Percentiles rank a stretch among this genome's conserved stretches.
Evolutionary conservation across 2,329 filamentous ascomycete genomes (phyloP).

Genomic region (Ophiosphaerella herpotricha): DNA sequence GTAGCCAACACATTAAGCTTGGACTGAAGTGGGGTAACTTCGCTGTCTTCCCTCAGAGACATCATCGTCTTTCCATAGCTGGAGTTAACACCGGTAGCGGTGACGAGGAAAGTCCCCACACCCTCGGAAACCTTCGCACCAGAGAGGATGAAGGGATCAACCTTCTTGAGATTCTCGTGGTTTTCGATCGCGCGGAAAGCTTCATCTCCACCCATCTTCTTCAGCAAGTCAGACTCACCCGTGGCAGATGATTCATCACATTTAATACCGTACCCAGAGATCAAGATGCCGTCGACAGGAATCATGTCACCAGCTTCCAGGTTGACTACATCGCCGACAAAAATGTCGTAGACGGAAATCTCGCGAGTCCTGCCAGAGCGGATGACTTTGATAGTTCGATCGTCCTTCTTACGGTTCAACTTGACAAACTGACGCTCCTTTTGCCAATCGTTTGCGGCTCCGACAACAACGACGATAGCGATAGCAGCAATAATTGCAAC

Average conservation of each 20-base stretch:
- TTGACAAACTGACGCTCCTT: constrained; percentile 82
- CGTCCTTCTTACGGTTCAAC: constrained; percentile 78
- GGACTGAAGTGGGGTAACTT: constrained; percentile 77
- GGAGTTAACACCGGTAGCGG: constrained; percentile 73
- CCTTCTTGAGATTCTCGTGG: constrained; percentile 65
- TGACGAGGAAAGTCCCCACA: constrained; percentile 75
- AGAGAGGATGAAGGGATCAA: constrained; percentile 86
- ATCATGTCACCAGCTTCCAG: constrained; percentile 72
- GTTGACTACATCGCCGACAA: constrained; percentile 73
- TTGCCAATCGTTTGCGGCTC: constrained; percentile 80
- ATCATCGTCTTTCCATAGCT: constrained; percentile 79
- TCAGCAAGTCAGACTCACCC: constrained; percentile 73
- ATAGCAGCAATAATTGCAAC: constrained; percentile 80
- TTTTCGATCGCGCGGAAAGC: constrained; percentile 69
- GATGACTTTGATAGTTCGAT: constrained; percentile 73
- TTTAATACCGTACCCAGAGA: constrained; percentile 67
- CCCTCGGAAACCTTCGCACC: constrained; percentile 79
- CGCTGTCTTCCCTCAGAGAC: constrained; percentile 74
- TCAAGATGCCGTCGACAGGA: constrained; percentile 72
- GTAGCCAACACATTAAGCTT: constrained; percentile 79
- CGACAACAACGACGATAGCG: constrained; percentile 74
- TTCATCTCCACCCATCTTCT: constrained; percentile 68
- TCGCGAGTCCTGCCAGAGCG: constrained; percentile 73
- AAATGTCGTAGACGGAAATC: constrained; percentile 68
- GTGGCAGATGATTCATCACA: constrained; percentile 77